Conservation (phyloP, 1,284 basidiomycete species). For the Malassezia caprae region DNA sequence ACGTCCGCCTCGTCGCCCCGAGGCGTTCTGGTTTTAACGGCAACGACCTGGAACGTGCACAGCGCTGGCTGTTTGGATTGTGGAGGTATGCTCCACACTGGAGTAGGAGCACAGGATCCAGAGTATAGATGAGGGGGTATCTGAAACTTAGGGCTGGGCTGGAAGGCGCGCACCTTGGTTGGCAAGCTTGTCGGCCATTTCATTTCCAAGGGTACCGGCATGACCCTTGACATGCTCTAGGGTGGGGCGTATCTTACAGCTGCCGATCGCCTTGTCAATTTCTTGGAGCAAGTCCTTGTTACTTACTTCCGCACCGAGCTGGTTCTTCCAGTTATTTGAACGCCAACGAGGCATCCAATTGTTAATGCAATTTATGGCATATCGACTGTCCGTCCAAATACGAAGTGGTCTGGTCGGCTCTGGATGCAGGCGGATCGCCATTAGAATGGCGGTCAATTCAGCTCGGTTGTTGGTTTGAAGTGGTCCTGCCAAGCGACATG, state of each 20-base stretch:
- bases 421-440: constrained; percentile 61
- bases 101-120: not conserved
- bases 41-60: not conserved
- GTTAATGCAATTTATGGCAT: constrained; percentile 58
- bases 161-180: constrained; percentile 22
- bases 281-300: constrained; percentile 60
- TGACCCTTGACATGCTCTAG: constrained; percentile 65
- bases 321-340: constrained; percentile 53
- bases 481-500: constrained; percentile 65
- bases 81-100: not conserved
- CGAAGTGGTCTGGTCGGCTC: constrained; percentile 51
- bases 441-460: constrained; percentile 69
- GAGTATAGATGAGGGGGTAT: not conserved
- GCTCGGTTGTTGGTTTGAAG: constrained; percentile 76
- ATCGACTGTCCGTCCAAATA: constrained; percentile 67
- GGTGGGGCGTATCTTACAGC: constrained; percentile 21
- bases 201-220: constrained; percentile 62
- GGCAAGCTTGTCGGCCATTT: constrained; percentile 58
- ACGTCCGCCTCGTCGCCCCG: too few relatives aligned
- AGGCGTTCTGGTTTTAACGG: not conserved
- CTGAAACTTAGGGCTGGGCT: not conserved
- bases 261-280: constrained; percentile 47
- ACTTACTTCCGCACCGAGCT: constrained; percentile 55
- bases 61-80: not conserved
- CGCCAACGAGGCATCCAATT: constrained; percentile 61